Evolutionary conservation across 192 early-diverging fungal species (phyloP), one percentile per base, ranked within the genome.

Genomic region (Spizellomyces sp.): DNA sequence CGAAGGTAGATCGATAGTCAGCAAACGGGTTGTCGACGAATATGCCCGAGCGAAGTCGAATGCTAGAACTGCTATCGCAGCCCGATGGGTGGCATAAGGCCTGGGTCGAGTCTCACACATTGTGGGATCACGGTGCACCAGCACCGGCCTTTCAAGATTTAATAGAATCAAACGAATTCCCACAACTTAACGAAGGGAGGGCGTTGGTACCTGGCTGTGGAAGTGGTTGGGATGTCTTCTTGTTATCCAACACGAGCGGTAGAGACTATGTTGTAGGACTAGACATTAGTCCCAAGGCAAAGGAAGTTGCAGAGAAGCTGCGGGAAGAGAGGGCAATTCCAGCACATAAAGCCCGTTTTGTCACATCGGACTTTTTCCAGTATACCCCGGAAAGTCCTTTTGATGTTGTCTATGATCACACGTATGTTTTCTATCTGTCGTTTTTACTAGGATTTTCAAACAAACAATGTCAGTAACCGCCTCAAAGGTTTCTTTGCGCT

Each of bases 331-430:
- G 78, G 41, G 75, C 75, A 9, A 69, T 65, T 59, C 62, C 84
- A 1, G 59, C 71, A 48, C 69, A 78, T 19, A 65, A 81, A 15
- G 89, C 77, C 27, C 77, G 77, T 59, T 93, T 92, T 66, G 63
- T 80, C 12, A 63, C 58, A 1, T 84, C 77, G 59, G 90, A 95
- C 75, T 95, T 95, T 77, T 95, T 91, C 77, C 80, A 80, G 15
- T 91, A 55, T 46, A 58, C 90, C 44, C 50, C 66, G 8, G 9
- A 15, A 36, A 0, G 17, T 21, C 45, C 44, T 59, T 95, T 84
- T 81, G 86, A 90, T 58, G 79, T 96, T 14, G 82, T 93, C 5
- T 94, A 87, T 59, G 94, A 96, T 77, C 92, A 93, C 73, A 93
- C 93, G 81, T 36, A 36, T 36, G 27, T 36, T 36, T 36, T 36